These are phyloP conservation scores for Azolla pinnata DNA, from an alignment of 75 land plant species.

Conservation along the genomic window DNA sequence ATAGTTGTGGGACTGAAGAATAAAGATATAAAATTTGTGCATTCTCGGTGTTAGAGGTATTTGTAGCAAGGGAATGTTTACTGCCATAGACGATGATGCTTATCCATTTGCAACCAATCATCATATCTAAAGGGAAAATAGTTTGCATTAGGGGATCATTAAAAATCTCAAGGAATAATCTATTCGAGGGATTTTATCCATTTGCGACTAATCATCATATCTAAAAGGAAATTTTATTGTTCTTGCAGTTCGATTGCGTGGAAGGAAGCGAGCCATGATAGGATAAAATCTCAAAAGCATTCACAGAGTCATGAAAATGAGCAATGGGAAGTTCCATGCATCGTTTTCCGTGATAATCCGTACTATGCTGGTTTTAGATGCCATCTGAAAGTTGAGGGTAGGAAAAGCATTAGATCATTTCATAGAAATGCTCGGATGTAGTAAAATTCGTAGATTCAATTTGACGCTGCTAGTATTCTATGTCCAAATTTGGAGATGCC, in stretches of 20 bases:
- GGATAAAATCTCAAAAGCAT: slow-evolving; percentile 18
- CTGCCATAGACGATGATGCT: background rate
- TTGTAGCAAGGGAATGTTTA: background rate
- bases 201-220: background rate
- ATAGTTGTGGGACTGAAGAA: background rate
- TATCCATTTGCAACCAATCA: background rate
- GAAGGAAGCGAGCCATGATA: slow-evolving; percentile 68
- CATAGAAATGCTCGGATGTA: too few species aligned
- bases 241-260: slow-evolving; percentile 48
- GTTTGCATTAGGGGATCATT: background rate
- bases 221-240: background rate
- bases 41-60: background rate
- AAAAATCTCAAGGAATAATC: background rate
- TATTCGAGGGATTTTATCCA: background rate
- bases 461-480: too few species aligned
- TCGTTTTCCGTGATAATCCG: too few species aligned
- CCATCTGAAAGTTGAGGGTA: too few species aligned
- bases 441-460: too few species aligned
- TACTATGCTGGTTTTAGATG: too few species aligned
- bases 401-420: too few species aligned
- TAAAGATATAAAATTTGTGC: background rate
- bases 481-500: too few species aligned
- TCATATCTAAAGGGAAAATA: background rate
- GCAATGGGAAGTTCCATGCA: too few species aligned
- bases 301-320: too few species aligned